Percentiles rank a stretch among this genome's conserved stretches.
Conservation (phyloP, 1,284 basidiomycete genomes). For the Melampsora larici-populina region DNA sequence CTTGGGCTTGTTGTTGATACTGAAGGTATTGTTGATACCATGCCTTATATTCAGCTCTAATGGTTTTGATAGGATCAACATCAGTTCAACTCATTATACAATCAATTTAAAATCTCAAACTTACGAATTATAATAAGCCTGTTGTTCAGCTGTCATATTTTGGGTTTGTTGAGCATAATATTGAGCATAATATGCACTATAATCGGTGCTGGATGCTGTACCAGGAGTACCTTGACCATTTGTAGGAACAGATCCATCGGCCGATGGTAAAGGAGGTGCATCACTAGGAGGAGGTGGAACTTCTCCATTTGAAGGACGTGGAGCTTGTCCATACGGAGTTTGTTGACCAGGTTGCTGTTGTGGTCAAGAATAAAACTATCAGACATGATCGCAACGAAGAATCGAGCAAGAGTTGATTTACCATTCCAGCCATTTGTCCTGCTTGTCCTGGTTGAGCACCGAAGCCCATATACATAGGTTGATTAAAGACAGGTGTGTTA, state of each 20-base stretch:
- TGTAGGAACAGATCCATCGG: conserved; percentile 53
- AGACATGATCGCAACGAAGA: conserved; percentile 44
- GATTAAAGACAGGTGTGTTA: conserved; percentile 33
- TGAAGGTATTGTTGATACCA: conserved; percentile 43
- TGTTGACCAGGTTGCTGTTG: conserved; percentile 48
- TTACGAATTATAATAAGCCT: conserved; percentile 42
- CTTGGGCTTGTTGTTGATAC: conserved; percentile 39
- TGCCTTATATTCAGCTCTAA: conserved; percentile 37
- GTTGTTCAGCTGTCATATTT: conserved; percentile 37
- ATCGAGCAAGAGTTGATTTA: conserved; percentile 45
- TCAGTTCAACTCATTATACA: background rate
- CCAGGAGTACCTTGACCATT: conserved; percentile 46
- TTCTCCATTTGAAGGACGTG: conserved; percentile 37
- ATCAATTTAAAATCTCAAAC: background rate
- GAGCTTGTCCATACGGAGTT: conserved; percentile 42
- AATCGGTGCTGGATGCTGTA: conserved; percentile 43
- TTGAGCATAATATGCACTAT: conserved; percentile 39
- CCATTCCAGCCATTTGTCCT: conserved; percentile 21
- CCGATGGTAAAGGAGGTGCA: conserved; percentile 61
- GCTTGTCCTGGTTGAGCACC: conserved; percentile 13
- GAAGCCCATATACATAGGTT: conserved; percentile 44
- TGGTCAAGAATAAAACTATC: conserved; percentile 51
- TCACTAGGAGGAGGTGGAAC: conserved; percentile 63
- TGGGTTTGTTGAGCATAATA: conserved; percentile 43
- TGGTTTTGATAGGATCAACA: background rate